Conservation (phyloP, 1,139 yeast genomes). For the Pichia sp. region DNA sequence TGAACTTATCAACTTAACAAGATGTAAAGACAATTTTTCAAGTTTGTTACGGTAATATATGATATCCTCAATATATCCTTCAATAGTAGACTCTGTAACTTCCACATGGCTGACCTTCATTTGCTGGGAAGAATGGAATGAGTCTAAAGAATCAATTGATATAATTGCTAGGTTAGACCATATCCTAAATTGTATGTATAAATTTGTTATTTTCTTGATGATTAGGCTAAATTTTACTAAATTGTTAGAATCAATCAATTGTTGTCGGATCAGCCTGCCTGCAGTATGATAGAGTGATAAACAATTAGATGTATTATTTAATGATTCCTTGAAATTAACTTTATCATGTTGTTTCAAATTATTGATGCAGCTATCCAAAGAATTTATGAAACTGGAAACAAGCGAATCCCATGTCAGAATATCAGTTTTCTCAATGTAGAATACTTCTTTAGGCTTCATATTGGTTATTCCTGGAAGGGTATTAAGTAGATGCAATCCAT, state of each 20-base stretch:
- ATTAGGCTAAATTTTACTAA: conserved; percentile 41
- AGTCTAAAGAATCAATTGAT: conserved; percentile 6
- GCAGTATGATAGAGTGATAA: conserved; percentile 44
- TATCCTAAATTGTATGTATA: conserved; percentile 53
- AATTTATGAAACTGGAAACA: conserved; percentile 37
- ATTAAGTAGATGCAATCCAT: background rate
- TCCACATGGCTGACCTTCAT: conserved; percentile 37
- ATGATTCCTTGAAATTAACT: conserved; percentile 44
- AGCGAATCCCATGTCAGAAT: conserved; percentile 52
- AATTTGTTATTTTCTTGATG: conserved; percentile 43
- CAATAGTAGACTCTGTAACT: conserved; percentile 2
- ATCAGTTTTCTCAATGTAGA: conserved; percentile 53
- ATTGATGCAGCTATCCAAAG: conserved; percentile 40
- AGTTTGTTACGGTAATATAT: conserved; percentile 34
- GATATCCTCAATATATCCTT: conserved; percentile 33
- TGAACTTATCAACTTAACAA: conserved; percentile 25
- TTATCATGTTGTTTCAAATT: conserved; percentile 44
- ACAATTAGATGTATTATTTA: conserved; percentile 43
- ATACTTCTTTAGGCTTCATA: conserved; percentile 9
- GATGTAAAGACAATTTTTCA: conserved; percentile 30
- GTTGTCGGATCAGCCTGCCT: conserved; percentile 45
- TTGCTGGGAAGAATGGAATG: conserved; percentile 18
- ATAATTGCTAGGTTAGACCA: conserved; percentile 25
- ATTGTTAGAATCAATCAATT: conserved; percentile 38
- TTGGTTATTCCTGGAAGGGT: conserved; percentile 2